A percentile compares a stretch with the other conserved stretches of the same genome.
Evolutionary conservation across 345 rosid species (phyloP).

Genomic region (Boechera stricta): DNA sequence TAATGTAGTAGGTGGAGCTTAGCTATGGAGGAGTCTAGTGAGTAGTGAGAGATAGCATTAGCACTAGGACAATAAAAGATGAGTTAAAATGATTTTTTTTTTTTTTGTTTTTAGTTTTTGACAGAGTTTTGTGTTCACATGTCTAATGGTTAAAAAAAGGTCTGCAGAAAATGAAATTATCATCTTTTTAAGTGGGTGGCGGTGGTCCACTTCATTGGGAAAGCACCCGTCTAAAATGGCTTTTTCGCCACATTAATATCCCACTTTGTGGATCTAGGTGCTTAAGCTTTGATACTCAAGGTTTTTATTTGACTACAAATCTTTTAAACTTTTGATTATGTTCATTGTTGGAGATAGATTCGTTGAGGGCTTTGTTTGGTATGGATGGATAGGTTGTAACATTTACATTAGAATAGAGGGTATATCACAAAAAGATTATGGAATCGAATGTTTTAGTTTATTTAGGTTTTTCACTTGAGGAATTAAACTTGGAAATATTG

Average conservation of each 20-base stretch:
- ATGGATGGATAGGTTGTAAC: background rate
- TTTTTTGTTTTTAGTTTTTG: background rate
- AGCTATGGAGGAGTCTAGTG: constrained; percentile 46
- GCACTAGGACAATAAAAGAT: background rate
- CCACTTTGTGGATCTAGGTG: constrained; percentile 33
- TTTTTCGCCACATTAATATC: constrained; percentile 26
- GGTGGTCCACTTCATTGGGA: constrained; percentile 36
- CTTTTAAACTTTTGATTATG: background rate
- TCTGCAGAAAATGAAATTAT: constrained; percentile 23
- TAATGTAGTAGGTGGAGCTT: constrained; percentile 38
- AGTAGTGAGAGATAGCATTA: background rate
- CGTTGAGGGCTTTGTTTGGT: background rate
- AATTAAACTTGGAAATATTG: background rate
- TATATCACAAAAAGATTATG: background rate
- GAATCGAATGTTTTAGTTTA: background rate
- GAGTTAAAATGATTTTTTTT: constrained; percentile 2
- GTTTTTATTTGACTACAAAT: background rate
- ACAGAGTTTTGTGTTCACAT: constrained; percentile 43
- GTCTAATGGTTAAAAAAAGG: constrained; percentile 30
- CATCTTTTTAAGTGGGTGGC: constrained; percentile 15
- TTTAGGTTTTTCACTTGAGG: background rate
- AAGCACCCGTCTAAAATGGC: constrained; percentile 42
- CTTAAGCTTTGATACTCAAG: constrained; percentile 6
- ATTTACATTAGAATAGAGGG: background rate
- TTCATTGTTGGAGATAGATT: background rate